Evolutionary conservation across 306 rosid species (phyloP).

Genomic region (Rosa lucieae): DNA sequence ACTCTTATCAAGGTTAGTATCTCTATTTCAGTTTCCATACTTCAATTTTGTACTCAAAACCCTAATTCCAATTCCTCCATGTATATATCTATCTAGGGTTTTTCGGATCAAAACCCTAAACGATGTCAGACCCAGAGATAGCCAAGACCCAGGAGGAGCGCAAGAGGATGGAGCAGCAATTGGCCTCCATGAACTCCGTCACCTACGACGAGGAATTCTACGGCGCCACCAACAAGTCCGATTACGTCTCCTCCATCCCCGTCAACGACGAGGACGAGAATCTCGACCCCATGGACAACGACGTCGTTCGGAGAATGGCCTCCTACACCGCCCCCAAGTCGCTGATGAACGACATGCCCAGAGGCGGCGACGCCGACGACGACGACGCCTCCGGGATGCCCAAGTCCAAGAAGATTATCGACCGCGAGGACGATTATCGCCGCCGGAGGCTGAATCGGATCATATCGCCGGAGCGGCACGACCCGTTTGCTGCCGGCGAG

Average conservation of each 20-base stretch:
- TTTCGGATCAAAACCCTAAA: neutral
- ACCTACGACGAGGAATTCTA: slow-evolving; percentile 63
- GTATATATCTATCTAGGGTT: slow-evolving; percentile 9
- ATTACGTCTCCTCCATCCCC: slow-evolving; percentile 60
- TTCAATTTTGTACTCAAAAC: neutral
- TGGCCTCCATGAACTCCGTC: slow-evolving; percentile 55
- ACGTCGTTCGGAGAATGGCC: slow-evolving; percentile 52
- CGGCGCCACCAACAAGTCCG: slow-evolving; percentile 46
- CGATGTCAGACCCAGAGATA: slow-evolving; percentile 58
- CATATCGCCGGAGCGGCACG: slow-evolving; percentile 67
- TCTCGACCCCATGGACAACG: slow-evolving; percentile 39
- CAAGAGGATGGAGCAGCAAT: slow-evolving; percentile 58
- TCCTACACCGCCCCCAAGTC: slow-evolving; percentile 70
- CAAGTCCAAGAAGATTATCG: slow-evolving; percentile 57
- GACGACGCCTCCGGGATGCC: slow-evolving; percentile 49
- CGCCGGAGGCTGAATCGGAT: slow-evolving; percentile 52
- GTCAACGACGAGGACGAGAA: slow-evolving; percentile 67
- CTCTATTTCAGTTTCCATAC: neutral
- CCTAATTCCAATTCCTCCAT: neutral
- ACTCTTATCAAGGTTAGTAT: neutral
- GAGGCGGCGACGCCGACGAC: slow-evolving; percentile 31
- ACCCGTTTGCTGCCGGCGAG: slow-evolving; percentile 67
- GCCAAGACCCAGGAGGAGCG: slow-evolving; percentile 85
- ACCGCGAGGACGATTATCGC: slow-evolving; percentile 64
- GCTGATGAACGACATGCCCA: slow-evolving; percentile 54